Evolutionary conservation across 31 red algal genomes (phyloP), one percentile per base, ranked within the genome.

Genomic region (Odonthalia washingtoniensis): DNA sequence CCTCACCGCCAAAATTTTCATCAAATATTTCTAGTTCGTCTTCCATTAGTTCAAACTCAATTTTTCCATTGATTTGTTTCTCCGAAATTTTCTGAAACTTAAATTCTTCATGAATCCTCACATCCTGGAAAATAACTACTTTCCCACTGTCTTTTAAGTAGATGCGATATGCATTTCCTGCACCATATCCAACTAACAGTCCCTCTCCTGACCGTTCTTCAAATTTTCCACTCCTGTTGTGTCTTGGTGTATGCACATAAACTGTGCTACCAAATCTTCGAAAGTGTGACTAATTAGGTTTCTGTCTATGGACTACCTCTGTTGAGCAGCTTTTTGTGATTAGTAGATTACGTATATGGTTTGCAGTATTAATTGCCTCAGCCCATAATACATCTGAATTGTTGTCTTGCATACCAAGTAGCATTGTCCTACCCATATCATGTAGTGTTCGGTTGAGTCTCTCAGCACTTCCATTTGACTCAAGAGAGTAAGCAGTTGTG

Each of bases 391-490:
- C 76, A 44, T 40, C 24, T 18, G 0, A 0, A 43, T 18, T 18
- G 21, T 40, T 26, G 26, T 45, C 18, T 37, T 43, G 5, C 14
- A 45, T 45, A 14, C 40, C 74, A 6, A 39, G 34, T 32, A 73
- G 14, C 82, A 74, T 57, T 2, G 65, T 74, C 24, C 82, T 4
- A 9, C n/a, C 0, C 26, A 72, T 85, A 67, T 73, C 66, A 18
- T n/a, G 31, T 31, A 85, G 66, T 12, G 82, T 87, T 14, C 49
- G 26, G 84, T 87, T 87, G 0, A 68, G 16, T 33, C 68, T 9
- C 43, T 85, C 84, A 0, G 46, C 72, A 37, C 67, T 78, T 69
- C 84, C 84, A 44, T 78, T 87, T 21, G 61, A 87, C 53, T 87
- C 57, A 33, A 49, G 84, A 40, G 14, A 78, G 61, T 78, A 70